These are phyloP conservation scores for Monosporascus ibericus DNA, from an alignment of 2,329 filamentous ascomycete genomes.

Conservation along the genomic window DNA sequence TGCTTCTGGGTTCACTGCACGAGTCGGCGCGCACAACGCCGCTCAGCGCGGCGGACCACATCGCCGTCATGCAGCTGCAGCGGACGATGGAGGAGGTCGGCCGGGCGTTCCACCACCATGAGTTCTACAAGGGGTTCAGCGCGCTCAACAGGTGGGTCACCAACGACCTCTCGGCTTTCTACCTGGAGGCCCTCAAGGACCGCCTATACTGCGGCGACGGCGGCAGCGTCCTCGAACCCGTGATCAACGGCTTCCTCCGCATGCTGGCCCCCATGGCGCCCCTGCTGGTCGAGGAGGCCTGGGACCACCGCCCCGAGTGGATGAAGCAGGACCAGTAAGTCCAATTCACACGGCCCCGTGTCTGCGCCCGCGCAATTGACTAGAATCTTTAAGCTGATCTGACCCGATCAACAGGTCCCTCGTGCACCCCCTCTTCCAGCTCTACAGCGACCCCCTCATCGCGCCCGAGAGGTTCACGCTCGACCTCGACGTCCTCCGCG, in stretches of 20 bases:
- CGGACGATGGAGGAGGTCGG: conserved; percentile 60
- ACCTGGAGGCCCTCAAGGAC: conserved; percentile 89
- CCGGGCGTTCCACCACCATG: conserved; percentile 60
- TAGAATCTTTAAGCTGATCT: no score
- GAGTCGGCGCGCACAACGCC: conserved; percentile 43
- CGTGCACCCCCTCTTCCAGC: conserved; percentile 39
- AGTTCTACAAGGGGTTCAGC: conserved; percentile 75
- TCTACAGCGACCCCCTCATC: conserved; percentile 40
- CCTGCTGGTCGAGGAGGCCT: conserved; percentile 80
- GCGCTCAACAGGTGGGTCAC: conserved; percentile 76
- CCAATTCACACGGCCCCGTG: conserved; percentile 4
- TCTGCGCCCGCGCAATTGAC: not conserved
- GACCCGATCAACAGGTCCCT: conserved; percentile 14
- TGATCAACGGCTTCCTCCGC: conserved; percentile 67
- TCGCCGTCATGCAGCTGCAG: conserved; percentile 70
- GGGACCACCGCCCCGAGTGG: conserved; percentile 66
- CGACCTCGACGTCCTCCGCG: conserved; percentile 33
- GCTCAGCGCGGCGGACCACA: conserved; percentile 59
- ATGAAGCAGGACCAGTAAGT: conserved; percentile 47
- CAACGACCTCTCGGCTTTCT: conserved; percentile 83
- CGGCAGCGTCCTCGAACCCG: conserved; percentile 55
- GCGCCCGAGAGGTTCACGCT: conserved; percentile 31
- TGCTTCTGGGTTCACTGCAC: conserved; percentile 73
- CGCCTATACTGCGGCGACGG: conserved; percentile 78
- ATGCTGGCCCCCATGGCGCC: conserved; percentile 81